Evolutionary conservation across 2,329 filamentous ascomycete species (phyloP).

Genomic region (Fusarium sp.): DNA sequence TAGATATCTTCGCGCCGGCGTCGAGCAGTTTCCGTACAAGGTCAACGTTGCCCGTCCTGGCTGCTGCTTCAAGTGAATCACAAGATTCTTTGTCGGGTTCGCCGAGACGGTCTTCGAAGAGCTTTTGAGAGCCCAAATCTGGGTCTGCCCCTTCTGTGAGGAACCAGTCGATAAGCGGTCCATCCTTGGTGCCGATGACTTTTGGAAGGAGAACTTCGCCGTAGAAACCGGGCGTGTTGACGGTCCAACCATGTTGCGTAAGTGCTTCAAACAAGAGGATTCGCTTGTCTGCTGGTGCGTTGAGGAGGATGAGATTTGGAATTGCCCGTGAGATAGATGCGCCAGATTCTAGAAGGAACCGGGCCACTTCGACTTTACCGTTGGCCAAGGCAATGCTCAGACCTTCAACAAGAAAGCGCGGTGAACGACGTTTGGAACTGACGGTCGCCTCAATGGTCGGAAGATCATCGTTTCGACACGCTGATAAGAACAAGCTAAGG

Average conservation of each 20-base stretch:
- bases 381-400: neutral
- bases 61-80: slow-evolving; percentile 22
- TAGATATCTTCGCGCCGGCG: slow-evolving; percentile 22
- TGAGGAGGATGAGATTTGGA: slow-evolving; percentile 8
- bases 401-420: slow-evolving; percentile 4
- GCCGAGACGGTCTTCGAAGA: slow-evolving; percentile 21
- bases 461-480: slow-evolving; percentile 19
- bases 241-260: slow-evolving; percentile 21
- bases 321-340: slow-evolving; percentile 26
- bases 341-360: slow-evolving; percentile 13
- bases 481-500: slow-evolving; percentile 2
- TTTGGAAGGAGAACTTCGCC: slow-evolving; percentile 23
- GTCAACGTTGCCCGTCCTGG: slow-evolving; percentile 1
- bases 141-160: slow-evolving; percentile 34
- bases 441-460: slow-evolving; percentile 1
- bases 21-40: slow-evolving; percentile 23
- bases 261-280: slow-evolving; percentile 27
- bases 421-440: slow-evolving; percentile 2
- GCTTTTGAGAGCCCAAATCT: slow-evolving; percentile 27
- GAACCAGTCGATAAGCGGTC: slow-evolving; percentile 34
- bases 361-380: slow-evolving; percentile 22
- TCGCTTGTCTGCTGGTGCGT: slow-evolving; percentile 1
- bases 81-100: slow-evolving; percentile 24
- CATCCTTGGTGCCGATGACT: slow-evolving; percentile 6
- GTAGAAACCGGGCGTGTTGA: slow-evolving; percentile 24